Evolutionary conservation across 352 stramenopile genomes (phyloP).

Genomic region (Aphanomyces invadans): DNA sequence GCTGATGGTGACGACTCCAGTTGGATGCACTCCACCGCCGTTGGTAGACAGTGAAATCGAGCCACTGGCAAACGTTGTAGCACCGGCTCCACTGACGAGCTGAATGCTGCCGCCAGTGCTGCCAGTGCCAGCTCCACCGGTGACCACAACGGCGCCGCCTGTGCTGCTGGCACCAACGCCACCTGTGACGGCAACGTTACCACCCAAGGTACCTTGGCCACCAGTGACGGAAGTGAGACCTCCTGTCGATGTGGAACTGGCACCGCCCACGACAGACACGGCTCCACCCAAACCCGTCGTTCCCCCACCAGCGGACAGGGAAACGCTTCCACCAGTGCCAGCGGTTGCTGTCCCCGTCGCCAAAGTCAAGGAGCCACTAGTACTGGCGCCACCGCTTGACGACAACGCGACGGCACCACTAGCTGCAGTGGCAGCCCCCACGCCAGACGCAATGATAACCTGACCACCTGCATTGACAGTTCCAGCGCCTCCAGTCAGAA

Average conservation of each 20-base stretch:
- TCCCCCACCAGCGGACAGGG: conserved; percentile 9
- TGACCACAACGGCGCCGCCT: conserved; percentile 13
- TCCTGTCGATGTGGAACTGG: conserved; percentile 1
- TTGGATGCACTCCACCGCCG: conserved; percentile 6
- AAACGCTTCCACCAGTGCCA: conserved; percentile 2
- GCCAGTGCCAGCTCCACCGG: conserved; percentile 8
- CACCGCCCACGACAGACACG: conserved; percentile 12
- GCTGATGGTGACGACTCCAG: not conserved
- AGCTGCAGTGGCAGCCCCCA: conserved; percentile 41
- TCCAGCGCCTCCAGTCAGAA: conserved; percentile 49
- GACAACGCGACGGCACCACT: conserved; percentile 57
- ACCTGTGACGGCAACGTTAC: conserved; percentile 12
- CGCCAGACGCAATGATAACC: conserved; percentile 47
- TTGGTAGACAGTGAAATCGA: not conserved
- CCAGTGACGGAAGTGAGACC: not conserved
- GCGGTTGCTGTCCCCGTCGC: conserved; percentile 11
- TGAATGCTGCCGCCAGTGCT: conserved; percentile 10
- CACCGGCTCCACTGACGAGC: conserved; percentile 16
- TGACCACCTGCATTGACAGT: conserved; percentile 56
- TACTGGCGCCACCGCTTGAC: conserved; percentile 26
- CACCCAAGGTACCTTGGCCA: conserved; percentile 22
- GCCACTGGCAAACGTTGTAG: conserved; percentile 19
- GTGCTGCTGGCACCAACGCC: conserved; percentile 6
- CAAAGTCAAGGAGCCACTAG: conserved; percentile 11
- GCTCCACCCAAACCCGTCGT: conserved; percentile 6